Evolutionary conservation across 148 eudicot species (phyloP).

Genomic region (Rhododendron kiyosumense): DNA sequence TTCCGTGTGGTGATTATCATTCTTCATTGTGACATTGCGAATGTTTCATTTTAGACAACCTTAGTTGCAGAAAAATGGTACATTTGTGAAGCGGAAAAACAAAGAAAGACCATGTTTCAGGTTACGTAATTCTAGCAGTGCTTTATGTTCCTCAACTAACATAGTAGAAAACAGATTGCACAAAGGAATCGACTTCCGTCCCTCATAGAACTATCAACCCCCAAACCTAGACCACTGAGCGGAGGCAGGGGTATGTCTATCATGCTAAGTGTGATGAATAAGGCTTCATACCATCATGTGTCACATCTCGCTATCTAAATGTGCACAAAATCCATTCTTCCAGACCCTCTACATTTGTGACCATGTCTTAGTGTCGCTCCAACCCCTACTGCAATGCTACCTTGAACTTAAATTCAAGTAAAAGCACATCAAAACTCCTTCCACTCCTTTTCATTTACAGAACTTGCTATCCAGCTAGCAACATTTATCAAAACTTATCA

Average conservation of each 20-base stretch:
- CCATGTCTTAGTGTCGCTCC: background rate
- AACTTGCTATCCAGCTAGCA: background rate
- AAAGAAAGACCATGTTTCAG: background rate
- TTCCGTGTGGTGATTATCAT: too few relatives aligned
- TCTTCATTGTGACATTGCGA: background rate
- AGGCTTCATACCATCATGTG: background rate
- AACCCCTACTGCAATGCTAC: background rate
- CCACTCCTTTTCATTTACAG: background rate
- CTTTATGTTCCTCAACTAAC: background rate
- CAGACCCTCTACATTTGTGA: background rate
- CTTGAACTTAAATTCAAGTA: background rate
- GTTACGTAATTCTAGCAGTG: background rate
- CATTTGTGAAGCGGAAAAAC: background rate
- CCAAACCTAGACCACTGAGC: background rate
- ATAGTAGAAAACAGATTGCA: background rate
- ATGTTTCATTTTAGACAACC: background rate
- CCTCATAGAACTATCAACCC: background rate
- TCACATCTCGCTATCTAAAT: background rate
- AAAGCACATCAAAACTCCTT: background rate
- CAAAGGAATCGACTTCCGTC: background rate
- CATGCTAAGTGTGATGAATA: background rate
- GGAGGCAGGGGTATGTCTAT: background rate
- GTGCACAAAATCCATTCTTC: background rate
- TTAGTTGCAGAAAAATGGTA: background rate
- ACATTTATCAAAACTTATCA: background rate